Percentiles rank a stretch among this genome's conserved stretches.
Conservation (phyloP, 345 rosid species). For the Viola odorata region DNA sequence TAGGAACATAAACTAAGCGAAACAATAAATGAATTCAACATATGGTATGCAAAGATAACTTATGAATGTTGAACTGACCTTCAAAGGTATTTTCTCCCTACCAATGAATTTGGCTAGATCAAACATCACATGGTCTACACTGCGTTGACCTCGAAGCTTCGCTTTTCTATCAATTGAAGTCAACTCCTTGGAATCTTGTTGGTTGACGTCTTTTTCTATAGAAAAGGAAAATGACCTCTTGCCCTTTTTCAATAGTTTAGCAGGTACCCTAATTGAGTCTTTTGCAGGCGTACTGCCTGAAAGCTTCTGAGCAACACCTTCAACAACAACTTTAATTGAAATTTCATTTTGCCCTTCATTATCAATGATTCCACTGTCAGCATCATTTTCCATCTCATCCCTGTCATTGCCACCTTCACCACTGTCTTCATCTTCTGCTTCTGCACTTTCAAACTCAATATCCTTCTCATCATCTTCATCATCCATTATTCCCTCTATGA, state of each 20-base stretch:
- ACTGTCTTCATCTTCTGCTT: slow-evolving; percentile 48
- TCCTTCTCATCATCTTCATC: slow-evolving; percentile 71
- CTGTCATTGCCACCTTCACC: slow-evolving; percentile 52
- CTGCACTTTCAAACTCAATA: slow-evolving; percentile 50
- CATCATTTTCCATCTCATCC: slow-evolving; percentile 49
- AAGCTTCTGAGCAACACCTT: slow-evolving; percentile 57
- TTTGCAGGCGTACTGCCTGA: slow-evolving; percentile 41
- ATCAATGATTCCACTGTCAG: slow-evolving; percentile 43
- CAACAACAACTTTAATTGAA: slow-evolving; percentile 72
- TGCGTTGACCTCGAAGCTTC: slow-evolving; percentile 54
- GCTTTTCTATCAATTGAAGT: slow-evolving; percentile 45
- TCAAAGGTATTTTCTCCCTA: slow-evolving; percentile 78
- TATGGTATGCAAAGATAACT: background rate
- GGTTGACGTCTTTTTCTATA: slow-evolving; percentile 50
- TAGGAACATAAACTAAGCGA: slow-evolving; percentile 9
- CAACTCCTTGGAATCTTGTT: slow-evolving; percentile 40
- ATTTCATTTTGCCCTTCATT: slow-evolving; percentile 52
- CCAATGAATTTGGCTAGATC: slow-evolving; percentile 82
- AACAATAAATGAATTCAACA: too few relatives aligned
- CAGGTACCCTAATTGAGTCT: slow-evolving; percentile 70
- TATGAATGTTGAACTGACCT: slow-evolving; percentile 43
- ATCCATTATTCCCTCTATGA: slow-evolving; percentile 72
- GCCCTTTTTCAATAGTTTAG: slow-evolving; percentile 59
- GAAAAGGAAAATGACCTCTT: slow-evolving; percentile 57
- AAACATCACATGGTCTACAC: slow-evolving; percentile 58